phyloP scores from a whole-genome alignment of 352 stramenopile genomes.

The Globisporangium megalacanthum region DNA sequence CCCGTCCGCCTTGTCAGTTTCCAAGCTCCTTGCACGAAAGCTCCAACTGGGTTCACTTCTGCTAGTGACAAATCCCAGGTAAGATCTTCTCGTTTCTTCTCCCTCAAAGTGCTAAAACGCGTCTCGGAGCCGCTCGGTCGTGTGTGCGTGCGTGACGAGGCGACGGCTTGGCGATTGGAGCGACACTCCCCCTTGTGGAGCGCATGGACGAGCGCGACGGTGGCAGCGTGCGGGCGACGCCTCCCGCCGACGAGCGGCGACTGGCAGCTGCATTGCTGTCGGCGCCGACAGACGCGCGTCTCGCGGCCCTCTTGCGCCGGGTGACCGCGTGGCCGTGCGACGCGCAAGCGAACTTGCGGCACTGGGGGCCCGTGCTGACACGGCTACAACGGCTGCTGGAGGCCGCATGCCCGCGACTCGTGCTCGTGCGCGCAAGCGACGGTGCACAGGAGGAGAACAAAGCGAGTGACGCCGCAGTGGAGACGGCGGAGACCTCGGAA shows the following conservation, averaged over 20 bases:
- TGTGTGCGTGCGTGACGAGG: too few relatives aligned
- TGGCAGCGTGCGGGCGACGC: not conserved
- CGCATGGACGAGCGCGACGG: not conserved
- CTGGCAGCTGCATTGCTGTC: slow-evolving; percentile 62
- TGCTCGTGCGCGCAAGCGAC: slow-evolving; percentile 25
- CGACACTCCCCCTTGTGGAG: not conserved
- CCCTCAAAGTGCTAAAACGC: not conserved
- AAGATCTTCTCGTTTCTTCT: not conserved
- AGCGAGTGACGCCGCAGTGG: slow-evolving; percentile 1
- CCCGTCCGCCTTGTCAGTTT: too few relatives aligned
- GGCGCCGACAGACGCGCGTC: slow-evolving; percentile 25
- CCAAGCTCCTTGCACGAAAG: not conserved
- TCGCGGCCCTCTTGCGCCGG: slow-evolving; percentile 58
- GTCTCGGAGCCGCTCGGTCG: too few relatives aligned
- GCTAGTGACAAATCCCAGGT: too few relatives aligned
- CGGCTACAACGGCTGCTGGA: slow-evolving; percentile 47
- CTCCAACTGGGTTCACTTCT: not conserved
- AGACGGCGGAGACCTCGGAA: slow-evolving; percentile 15
- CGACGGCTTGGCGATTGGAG: not conserved
- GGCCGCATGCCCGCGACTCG: slow-evolving; percentile 28
- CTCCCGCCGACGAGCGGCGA: slow-evolving; percentile 36
- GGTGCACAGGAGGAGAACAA: not conserved
- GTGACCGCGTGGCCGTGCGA: slow-evolving; percentile 78
- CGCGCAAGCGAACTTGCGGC: slow-evolving; percentile 66
- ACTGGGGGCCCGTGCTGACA: slow-evolving; percentile 59